Conservation (phyloP, 176 grass and related monocot species). For the Oryza meridionalis region DNA sequence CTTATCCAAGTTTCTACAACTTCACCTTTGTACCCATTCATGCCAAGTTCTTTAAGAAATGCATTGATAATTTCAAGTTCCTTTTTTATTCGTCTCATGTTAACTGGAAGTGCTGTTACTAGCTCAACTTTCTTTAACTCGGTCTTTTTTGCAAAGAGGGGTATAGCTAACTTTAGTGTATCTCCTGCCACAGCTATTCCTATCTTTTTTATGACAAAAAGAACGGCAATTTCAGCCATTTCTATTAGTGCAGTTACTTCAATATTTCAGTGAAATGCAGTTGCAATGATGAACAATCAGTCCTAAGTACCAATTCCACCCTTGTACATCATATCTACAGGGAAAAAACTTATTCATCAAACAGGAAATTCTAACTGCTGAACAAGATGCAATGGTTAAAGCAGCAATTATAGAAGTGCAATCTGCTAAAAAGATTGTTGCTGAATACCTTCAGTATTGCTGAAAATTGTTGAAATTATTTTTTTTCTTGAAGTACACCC, state of each 20-base stretch:
- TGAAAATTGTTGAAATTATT: conserved; percentile 21
- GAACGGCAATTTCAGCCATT: conserved; percentile 29
- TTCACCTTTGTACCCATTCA: not conserved
- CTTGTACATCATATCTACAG: conserved; percentile 9
- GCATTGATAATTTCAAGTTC: conserved; percentile 20
- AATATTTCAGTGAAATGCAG: not conserved
- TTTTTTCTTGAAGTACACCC: not conserved
- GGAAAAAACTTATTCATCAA: not conserved
- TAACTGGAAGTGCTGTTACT: not conserved
- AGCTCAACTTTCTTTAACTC: not conserved
- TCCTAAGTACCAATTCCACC: not conserved
- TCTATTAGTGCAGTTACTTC: not conserved
- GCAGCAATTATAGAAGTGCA: not conserved
- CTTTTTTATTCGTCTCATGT: not conserved
- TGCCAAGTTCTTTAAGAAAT: conserved; percentile 5
- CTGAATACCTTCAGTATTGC: not conserved
- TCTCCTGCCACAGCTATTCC: not conserved
- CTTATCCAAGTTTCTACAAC: conserved; percentile 22
- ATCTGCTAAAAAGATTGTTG: not conserved
- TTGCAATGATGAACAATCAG: not conserved
- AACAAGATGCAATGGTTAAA: not conserved
- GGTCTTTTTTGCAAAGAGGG: not conserved
- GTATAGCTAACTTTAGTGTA: not conserved
- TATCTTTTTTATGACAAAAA: conserved; percentile 16
- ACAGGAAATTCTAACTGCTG: not conserved